phyloP scores from a whole-genome alignment of 2,329 filamentous ascomycete genomes.

The Phaeosphaeriaceae sp. region DNA sequence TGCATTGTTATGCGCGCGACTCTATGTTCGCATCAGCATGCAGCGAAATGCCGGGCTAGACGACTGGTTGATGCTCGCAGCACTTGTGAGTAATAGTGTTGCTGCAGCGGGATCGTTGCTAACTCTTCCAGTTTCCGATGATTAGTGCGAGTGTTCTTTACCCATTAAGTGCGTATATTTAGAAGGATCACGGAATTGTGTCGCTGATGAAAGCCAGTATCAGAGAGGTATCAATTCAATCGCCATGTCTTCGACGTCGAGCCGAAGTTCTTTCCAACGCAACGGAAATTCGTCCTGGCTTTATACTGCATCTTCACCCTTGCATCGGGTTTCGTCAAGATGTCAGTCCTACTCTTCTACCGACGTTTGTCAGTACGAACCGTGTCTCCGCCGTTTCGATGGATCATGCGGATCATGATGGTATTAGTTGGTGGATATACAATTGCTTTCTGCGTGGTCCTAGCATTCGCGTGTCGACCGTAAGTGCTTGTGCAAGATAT shows the following conservation, averaged over 20 bases:
- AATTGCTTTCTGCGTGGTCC: slow-evolving; percentile 12
- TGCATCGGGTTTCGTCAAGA: slow-evolving; percentile 24
- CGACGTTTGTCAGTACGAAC: slow-evolving; percentile 20
- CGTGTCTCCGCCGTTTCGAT: slow-evolving; percentile 17
- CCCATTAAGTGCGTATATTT: neutral
- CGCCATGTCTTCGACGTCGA: slow-evolving; percentile 26
- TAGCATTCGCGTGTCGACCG: neutral
- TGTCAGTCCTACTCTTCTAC: slow-evolving; percentile 34
- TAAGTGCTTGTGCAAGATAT: neutral
- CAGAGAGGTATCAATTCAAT: slow-evolving; percentile 7
- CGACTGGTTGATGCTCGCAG: slow-evolving; percentile 25
- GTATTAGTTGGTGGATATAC: slow-evolving; percentile 13
- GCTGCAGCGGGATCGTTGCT: neutral
- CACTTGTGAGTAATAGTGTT: slow-evolving; percentile 8
- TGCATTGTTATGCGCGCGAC: slow-evolving; percentile 10
- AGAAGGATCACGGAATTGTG: neutral
- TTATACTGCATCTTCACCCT: slow-evolving; percentile 25
- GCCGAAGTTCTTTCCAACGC: slow-evolving; percentile 3
- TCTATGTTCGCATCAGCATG: slow-evolving; percentile 18
- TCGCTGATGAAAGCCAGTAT: neutral
- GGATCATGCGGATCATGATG: slow-evolving; percentile 23
- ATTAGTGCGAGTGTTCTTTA: neutral
- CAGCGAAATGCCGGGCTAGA: slow-evolving; percentile 20
- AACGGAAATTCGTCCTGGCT: slow-evolving; percentile 19
- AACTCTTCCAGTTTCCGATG: neutral